These are phyloP conservation scores for Hypericum androsaemum DNA, from an alignment of 345 rosid species.

Conservation along the genomic window DNA sequence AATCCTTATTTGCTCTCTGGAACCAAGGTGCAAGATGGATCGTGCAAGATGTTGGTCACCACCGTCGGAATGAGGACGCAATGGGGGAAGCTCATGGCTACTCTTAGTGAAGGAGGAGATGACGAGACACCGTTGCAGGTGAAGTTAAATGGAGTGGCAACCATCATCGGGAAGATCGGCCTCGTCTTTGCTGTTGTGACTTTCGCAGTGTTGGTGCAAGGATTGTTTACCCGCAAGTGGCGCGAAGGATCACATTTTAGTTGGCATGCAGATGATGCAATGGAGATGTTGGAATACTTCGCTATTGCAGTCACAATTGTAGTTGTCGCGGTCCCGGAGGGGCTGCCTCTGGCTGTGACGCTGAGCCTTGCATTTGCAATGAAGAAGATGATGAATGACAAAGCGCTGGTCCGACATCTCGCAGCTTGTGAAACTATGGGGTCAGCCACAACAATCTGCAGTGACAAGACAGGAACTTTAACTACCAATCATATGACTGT, in stretches of 20 bases:
- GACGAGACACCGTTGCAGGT: conserved; percentile 96
- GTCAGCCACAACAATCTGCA: conserved; percentile 84
- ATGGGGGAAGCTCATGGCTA: conserved; percentile 95
- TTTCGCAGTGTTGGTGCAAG: conserved; percentile 77
- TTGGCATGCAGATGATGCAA: conserved; percentile 79
- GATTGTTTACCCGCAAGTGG: conserved; percentile 49
- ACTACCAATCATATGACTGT: conserved; percentile 93
- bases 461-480: conserved; percentile 90
- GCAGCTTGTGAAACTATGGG: conserved; percentile 99
- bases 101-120: conserved; percentile 89
- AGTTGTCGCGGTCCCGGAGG: conserved; percentile 96
- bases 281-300: conserved; percentile 67
- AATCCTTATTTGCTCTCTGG: conserved; percentile 85
- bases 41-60: conserved; percentile 80
- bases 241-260: conserved; percentile 30
- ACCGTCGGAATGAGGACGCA: conserved; percentile 97
- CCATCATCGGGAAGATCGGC: conserved; percentile 76
- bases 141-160: conserved; percentile 85
- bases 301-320: conserved; percentile 92
- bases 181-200: conserved; percentile 78
- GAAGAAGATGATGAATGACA: conserved; percentile 99
- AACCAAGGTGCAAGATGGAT: conserved; percentile 85
- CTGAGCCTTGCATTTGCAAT: conserved; percentile 91
- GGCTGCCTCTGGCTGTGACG: conserved; percentile 92
- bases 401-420: conserved; percentile 82